phyloP scores from a whole-genome alignment of 768 basidiomycete genomes.

The Amanita fuliginea region DNA sequence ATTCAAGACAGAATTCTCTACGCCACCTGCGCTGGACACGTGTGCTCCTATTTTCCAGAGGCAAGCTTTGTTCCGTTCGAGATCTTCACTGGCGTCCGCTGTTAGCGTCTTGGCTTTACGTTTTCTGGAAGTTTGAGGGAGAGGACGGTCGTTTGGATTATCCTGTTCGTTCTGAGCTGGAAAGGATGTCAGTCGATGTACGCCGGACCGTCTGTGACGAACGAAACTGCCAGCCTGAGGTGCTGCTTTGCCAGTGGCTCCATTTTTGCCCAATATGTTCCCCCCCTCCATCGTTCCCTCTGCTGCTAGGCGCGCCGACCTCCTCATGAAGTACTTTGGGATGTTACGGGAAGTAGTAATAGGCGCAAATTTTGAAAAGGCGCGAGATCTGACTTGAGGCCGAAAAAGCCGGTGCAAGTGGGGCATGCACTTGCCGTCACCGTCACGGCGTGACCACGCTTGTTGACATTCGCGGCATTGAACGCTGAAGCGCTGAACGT shows the following conservation, averaged over 20 bases:
- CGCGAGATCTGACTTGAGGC: too few species aligned
- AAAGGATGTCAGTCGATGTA: not conserved
- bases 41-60: conserved; percentile 76
- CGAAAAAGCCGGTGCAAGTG: too few species aligned
- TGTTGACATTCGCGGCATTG: too few species aligned
- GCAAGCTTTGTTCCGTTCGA: conserved; percentile 20
- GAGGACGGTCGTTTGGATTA: not conserved
- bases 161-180: not conserved
- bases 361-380: too few species aligned
- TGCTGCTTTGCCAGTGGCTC: not conserved
- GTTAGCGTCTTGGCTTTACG: conserved; percentile 7
- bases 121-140: conserved; percentile 5
- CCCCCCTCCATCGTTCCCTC: not conserved
- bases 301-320: not conserved
- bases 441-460: too few species aligned
- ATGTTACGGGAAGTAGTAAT: not conserved
- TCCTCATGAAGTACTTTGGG: not conserved
- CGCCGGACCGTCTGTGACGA: not conserved
- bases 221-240: too few species aligned
- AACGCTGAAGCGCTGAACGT: too few species aligned
- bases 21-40: conserved; percentile 71
- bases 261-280: not conserved
- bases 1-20: conserved; percentile 62
- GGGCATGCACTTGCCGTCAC: too few species aligned
- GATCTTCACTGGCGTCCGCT: conserved; percentile 13